Evolutionary conservation across 108 stramenopile genomes (phyloP), one percentile per base, ranked within the genome.

Genomic region (Cylindrotheca closterium): DNA sequence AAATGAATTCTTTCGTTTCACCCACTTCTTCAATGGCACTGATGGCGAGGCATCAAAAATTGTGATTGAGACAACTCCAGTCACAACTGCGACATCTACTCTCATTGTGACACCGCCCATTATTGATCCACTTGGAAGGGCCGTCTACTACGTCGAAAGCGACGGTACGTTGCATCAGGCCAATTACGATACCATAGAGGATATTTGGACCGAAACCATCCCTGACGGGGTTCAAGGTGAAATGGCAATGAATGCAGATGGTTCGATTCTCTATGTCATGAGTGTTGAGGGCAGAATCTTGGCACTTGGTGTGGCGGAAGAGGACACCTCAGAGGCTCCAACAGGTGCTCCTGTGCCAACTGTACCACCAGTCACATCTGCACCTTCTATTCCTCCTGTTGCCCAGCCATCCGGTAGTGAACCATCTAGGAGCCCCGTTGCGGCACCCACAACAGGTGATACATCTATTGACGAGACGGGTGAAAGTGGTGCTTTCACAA

Each of bases 151-250:
- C 7, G n/a, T 49, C 19, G 63, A 64, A 37, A 32, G 30, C n/a
- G 34, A 65, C 31, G 63, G 63, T 25, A 33, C 10, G 27, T 28
- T 65, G 24, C 29, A 73, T 30, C 30, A 55, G 12, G 29, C 31
- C 24, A 24, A 27, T 30, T 48, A 15, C n/a, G 25, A 2, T 30
- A 46, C 32, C 33, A 51, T 67, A n/a, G n/a, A 18, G 12, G 50
- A 51, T 22, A 55, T 21, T 33, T 21, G 62, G 22, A 53, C 64
- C 26, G 58, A 65, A 34, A 18, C 47, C 30, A 22, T 62, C 10
- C 42, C 28, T 7, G 37, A 42, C 15, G 37, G 37, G 7, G 65
- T 74, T 29, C 17, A 55, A 21, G 65, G 73, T 52, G 65, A 74
- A 56, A 67, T 74, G 65, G 37, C 37, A 10, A 42, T 42, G 37